Evolutionary conservation across 2,329 filamentous ascomycete genomes (phyloP).

Genomic region (Colletotrichum chlorophyti): DNA sequence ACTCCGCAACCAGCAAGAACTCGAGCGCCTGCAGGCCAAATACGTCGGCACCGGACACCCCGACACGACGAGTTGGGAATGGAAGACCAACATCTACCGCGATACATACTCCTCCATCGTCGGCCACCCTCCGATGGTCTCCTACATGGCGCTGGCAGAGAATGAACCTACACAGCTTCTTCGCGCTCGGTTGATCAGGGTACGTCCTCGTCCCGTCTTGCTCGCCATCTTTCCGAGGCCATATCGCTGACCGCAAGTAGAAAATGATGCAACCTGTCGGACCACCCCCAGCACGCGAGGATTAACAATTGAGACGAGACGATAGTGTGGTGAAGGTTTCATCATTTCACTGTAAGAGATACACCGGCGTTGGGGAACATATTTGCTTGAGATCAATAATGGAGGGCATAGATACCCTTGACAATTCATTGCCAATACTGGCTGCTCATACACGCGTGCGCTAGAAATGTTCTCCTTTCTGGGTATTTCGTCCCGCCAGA

Average conservation of each 20-base stretch:
- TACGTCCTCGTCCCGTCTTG: slow-evolving; percentile 40
- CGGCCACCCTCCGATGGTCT: slow-evolving; percentile 86
- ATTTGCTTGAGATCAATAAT: background rate
- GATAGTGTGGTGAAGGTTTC: too few species aligned
- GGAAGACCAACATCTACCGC: slow-evolving; percentile 93
- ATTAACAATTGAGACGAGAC: slow-evolving; percentile 27
- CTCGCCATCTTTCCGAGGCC: background rate
- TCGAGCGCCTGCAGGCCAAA: slow-evolving; percentile 94
- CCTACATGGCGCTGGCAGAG: slow-evolving; percentile 89
- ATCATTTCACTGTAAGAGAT: too few species aligned
- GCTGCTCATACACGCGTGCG: slow-evolving; percentile 3
- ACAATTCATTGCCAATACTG: slow-evolving; percentile 56
- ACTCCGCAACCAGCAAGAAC: slow-evolving; percentile 95
- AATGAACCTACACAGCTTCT: slow-evolving; percentile 85
- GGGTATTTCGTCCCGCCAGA: slow-evolving; percentile 8
- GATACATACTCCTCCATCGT: slow-evolving; percentile 90
- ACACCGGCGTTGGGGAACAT: slow-evolving; percentile 13
- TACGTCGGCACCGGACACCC: slow-evolving; percentile 96
- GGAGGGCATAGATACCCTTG: slow-evolving; percentile 28
- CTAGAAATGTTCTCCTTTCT: slow-evolving; percentile 3
- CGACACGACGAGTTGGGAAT: slow-evolving; percentile 97
- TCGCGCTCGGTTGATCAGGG: slow-evolving; percentile 79
- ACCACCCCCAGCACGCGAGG: slow-evolving; percentile 63
- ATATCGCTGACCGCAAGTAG: slow-evolving; percentile 39
- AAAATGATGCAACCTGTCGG: slow-evolving; percentile 73